A percentile compares a stretch with the other conserved stretches of the same genome.
These are phyloP conservation scores for Colletotrichum spinosum DNA, from an alignment of 2,329 filamentous ascomycete species.

Conservation along the genomic window DNA sequence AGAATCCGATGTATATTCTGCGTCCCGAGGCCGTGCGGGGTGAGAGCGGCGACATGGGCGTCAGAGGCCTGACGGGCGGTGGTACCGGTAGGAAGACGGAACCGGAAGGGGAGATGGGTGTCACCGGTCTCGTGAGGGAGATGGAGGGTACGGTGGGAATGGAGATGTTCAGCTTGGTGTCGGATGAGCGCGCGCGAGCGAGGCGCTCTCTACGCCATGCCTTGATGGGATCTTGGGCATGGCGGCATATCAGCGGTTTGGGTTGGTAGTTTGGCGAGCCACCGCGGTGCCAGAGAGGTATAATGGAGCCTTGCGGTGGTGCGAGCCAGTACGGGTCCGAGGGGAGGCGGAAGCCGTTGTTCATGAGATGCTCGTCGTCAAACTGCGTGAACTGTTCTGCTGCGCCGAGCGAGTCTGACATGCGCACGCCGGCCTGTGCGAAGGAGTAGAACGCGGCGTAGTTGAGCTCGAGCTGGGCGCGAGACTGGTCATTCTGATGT, in stretches of 20 bases:
- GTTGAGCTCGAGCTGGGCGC: constrained; percentile 36
- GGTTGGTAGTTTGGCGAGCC: constrained; percentile 36
- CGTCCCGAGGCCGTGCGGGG: constrained; percentile 9
- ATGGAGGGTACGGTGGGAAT: constrained; percentile 30
- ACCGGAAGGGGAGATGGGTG: constrained; percentile 31
- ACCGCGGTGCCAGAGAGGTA: constrained; percentile 34
- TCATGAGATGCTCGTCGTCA: constrained; percentile 36
- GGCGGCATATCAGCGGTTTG: constrained; percentile 33
- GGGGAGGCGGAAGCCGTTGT: constrained; percentile 34
- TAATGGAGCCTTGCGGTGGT: constrained; percentile 33
- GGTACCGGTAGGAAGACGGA: constrained; percentile 27
- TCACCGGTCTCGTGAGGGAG: constrained; percentile 28
- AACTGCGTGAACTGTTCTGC: constrained; percentile 34
- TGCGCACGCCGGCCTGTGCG: constrained; percentile 32
- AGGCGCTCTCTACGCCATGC: constrained; percentile 29
- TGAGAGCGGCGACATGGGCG: constrained; percentile 23
- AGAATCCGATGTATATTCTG: constrained; percentile 34
- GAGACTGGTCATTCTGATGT: constrained; percentile 20
- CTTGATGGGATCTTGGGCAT: constrained; percentile 32
- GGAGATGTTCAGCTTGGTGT: constrained; percentile 29
- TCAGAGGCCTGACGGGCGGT: constrained; percentile 24
- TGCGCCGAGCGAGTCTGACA: constrained; percentile 35
- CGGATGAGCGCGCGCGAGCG: neutral
- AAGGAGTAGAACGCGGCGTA: constrained; percentile 35
- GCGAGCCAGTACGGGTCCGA: constrained; percentile 35